A percentile compares a stretch with the other conserved stretches of the same genome.
phyloP scores from a whole-genome alignment of 31 red algal species.

The Porphyra umbilicalis region DNA sequence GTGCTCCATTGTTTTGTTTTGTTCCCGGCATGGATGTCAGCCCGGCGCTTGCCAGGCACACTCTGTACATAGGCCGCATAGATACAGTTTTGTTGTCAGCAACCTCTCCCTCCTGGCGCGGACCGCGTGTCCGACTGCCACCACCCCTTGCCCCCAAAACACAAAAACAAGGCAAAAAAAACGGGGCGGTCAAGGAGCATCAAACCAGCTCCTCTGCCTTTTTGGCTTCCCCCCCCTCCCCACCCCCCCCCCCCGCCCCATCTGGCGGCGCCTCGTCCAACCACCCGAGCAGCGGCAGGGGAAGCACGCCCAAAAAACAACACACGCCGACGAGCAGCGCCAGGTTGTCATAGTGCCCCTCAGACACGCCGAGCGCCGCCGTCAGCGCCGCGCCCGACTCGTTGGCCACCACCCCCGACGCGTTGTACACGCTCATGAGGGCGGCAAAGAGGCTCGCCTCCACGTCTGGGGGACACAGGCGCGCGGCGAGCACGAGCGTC shows the following conservation, averaged over 20 bases:
- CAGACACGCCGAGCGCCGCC: constrained; percentile 57
- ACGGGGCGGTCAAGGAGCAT: too few relatives aligned
- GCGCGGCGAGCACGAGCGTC: constrained; percentile 88
- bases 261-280: constrained; percentile 32
- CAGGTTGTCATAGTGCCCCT: constrained; percentile 84
- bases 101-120: too few relatives aligned
- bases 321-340: constrained; percentile 65
- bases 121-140: too few relatives aligned
- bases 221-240: not conserved
- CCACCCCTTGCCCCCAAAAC: too few relatives aligned
- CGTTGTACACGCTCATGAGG: constrained; percentile 95
- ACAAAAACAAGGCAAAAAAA: too few relatives aligned
- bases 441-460: constrained; percentile 90
- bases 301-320: constrained; percentile 28
- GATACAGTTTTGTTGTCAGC: too few relatives aligned
- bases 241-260: not conserved
- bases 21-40: too few relatives aligned
- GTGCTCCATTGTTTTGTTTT: too few relatives aligned
- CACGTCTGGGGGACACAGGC: constrained; percentile 88
- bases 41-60: too few relatives aligned
- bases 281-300: constrained; percentile 41
- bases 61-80: too few relatives aligned
- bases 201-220: not conserved
- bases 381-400: constrained; percentile 90
- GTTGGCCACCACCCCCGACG: constrained; percentile 37